Evolutionary conservation across 768 basidiomycete species (phyloP), one percentile per base, ranked within the genome.

Genomic region (Rhizopogon roseolus): DNA sequence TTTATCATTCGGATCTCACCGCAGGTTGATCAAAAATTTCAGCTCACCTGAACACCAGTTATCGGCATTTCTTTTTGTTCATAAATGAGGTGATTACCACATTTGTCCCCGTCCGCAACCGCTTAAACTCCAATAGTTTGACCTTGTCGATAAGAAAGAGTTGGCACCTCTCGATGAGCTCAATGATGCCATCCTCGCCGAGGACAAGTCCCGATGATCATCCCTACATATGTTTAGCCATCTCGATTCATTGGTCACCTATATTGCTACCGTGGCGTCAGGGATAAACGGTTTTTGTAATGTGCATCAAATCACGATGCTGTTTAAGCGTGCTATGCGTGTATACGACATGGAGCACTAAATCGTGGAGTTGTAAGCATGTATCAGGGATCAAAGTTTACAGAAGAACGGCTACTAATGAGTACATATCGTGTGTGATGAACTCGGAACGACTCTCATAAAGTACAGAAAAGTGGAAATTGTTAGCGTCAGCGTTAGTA

Each of bases 21-120:
- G 43, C 44, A n/a, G 36, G 36, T 50, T 56, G 27, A 41, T 53
- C 34, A 19, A 10, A 16, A 36, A 48, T 8, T 50, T 14, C 58
- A 98, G 97, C 97, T 2, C 97, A 99, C 66, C 79, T 99, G 60
- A 99, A 99, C 68, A 99, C 97, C 13, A 96, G 93, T 67, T 98
- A 99, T 69, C 84, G 92, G 34, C 97, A 99, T 71, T 99, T 99
- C 76, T 91, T 98, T 76, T 76, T 98, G 41, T 98, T 98, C 66
- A 84, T 98, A 57, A 86, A 93, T 60, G 96, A 99, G 83, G 95
- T 93, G 62, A 40, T 79, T 66, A 29, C 11, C 38, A n/a, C 29
- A 5, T 16, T 37, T 0, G 29, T 41, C 40, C n/a, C 16, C 39
- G 8, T 14, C 29, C 7, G 34, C 43, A 32, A 38, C 14, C 2